Evolutionary conservation across 2,329 filamentous ascomycete genomes (phyloP).

Genomic region (Aspergillus hiratsukae): DNA sequence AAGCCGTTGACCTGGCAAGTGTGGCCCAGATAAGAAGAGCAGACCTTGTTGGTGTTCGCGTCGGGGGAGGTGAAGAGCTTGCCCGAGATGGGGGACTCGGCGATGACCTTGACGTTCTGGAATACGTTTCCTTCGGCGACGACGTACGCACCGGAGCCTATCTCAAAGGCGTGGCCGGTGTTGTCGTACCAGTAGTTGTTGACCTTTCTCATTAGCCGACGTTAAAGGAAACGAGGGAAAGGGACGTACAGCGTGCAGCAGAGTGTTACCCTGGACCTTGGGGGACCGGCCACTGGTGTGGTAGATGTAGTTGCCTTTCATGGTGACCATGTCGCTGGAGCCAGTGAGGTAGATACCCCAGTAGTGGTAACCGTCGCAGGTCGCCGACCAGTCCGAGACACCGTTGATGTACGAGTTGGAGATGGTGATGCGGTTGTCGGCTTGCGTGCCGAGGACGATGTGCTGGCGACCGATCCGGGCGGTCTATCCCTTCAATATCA

Average conservation of each 20-base stretch:
- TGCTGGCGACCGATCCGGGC: constrained; percentile 57
- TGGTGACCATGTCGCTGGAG: constrained; percentile 53
- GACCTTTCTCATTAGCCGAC: not conserved
- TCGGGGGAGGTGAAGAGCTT: constrained; percentile 34
- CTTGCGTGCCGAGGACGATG: constrained; percentile 53
- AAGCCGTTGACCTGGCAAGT: constrained; percentile 49
- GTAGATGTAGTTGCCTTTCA: constrained; percentile 60
- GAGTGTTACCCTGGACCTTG: constrained; percentile 53
- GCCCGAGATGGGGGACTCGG: constrained; percentile 35
- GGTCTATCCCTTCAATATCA: constrained; percentile 30
- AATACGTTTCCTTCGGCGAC: constrained; percentile 56
- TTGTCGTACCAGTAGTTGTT: not conserved
- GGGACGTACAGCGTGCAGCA: constrained; percentile 47
- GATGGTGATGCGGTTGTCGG: constrained; percentile 54
- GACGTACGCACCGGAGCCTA: constrained; percentile 40
- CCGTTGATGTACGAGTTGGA: constrained; percentile 59
- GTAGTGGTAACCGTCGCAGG: constrained; percentile 57
- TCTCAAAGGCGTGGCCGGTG: not conserved
- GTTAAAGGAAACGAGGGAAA: not conserved
- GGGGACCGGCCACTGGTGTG: constrained; percentile 54
- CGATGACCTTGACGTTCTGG: constrained; percentile 47
- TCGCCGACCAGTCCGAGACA: constrained; percentile 49
- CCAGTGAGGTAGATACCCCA: constrained; percentile 57
- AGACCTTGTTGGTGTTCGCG: constrained; percentile 36
- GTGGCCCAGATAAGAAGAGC: constrained; percentile 45